Base-by-base conservation (phyloP, 2,329 filamentous ascomycete species). In the Aspergillus felis region DNA sequence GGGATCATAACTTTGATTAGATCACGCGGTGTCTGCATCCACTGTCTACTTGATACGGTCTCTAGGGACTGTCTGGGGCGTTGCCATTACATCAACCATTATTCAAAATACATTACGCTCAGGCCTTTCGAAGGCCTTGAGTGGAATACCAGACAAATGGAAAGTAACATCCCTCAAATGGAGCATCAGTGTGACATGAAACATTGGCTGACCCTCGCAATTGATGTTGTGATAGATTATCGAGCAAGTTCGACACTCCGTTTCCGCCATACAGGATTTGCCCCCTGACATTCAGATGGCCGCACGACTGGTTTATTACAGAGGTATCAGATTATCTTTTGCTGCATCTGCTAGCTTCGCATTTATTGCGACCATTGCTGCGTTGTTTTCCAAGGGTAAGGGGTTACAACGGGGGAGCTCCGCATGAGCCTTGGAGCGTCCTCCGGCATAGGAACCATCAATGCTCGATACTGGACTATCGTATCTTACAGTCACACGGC, bases 41-140 rank as follows among this genome's bases (percentile, higher is more conserved):
- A 86, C 82, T 0, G 82, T 86, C 6, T 88, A 88, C 66, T 78
- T 88, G 22, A 80, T 88, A 47, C 81, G 85, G 27, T 87, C 84
- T 0, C 72, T 88, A 3, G 85, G 85, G 1, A 83, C 81, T 0
- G 84, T 88, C 17, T 87, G 84, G 80, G 85, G 85, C 9, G 85
- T 88, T 1, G 84, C 85, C 0, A 75, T 84, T 38, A 84, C 84
- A 0, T 85, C 84, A 8, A 80, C 84, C 6, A 84, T 88, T 48
- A 77, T 86, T 35, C 85, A 88, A 70, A 87, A 84, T 56, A 83
- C 81, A 55, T 76, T 88, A 61, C 83, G 78, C 63, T 72, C 78
- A 63, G 76, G 79, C 59, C 76, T 88, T 27, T 80, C 81, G 4
- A 71, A 75, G 59, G 83, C 79, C 62, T 73, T 87, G 69, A 77